Percentiles rank a stretch among this genome's conserved stretches.
Evolutionary conservation across 495 filamentous ascomycete genomes (phyloP).

Genomic region (Extremus antarcticus): DNA sequence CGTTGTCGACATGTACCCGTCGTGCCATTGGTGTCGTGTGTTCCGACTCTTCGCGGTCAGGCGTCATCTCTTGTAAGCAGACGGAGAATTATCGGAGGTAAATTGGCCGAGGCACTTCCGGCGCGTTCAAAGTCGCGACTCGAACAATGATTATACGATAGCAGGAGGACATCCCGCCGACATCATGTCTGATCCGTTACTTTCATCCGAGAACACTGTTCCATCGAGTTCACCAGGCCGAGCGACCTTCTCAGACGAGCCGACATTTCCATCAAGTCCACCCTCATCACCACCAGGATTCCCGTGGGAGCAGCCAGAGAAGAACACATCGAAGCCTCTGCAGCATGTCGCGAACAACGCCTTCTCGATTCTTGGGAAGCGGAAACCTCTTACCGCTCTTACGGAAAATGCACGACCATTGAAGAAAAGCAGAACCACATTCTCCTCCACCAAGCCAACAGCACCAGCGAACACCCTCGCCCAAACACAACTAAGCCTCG

Average conservation of each 20-base stretch:
- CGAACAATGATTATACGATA: not conserved
- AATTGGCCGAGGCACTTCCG: not conserved
- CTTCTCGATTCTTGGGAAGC: constrained; percentile 17
- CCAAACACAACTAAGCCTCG: constrained; percentile 60
- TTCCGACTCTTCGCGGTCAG: not conserved
- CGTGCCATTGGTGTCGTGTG: not conserved
- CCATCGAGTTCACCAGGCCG: constrained; percentile 2
- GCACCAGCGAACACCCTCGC: not conserved
- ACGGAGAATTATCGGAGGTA: not conserved
- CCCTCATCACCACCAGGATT: constrained; percentile 21
- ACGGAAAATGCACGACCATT: constrained; percentile 4
- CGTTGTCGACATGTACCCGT: not conserved
- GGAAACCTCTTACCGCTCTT: constrained; percentile 7
- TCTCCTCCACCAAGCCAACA: not conserved
- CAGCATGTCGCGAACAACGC: constrained; percentile 4
- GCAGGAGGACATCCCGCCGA: not conserved
- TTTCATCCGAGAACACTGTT: constrained; percentile 3
- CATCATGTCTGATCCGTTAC: not conserved
- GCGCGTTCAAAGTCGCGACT: not conserved
- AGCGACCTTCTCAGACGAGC: constrained; percentile 5
- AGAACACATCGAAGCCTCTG: not conserved
- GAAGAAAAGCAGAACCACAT: constrained; percentile 8
- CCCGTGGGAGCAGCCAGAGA: constrained; percentile 15
- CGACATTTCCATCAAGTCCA: constrained; percentile 9
- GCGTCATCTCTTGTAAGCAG: not conserved